Evolutionary conservation across 1,284 basidiomycete species (phyloP).

Genomic region (Cryptococcus jaspeensis): DNA sequence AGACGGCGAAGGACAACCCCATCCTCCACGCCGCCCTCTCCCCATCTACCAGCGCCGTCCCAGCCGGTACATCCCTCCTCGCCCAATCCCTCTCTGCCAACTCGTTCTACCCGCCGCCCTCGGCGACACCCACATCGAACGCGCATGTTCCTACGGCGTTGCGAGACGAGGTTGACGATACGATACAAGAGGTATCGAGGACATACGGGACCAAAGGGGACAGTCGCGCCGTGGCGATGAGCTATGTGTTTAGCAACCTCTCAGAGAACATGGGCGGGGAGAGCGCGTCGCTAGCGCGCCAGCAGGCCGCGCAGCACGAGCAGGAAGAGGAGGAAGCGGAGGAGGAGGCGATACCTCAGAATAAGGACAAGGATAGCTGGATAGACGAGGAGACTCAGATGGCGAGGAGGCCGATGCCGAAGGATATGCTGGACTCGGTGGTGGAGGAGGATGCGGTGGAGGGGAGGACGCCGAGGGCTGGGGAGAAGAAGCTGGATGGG

Average conservation of each 20-base stretch:
- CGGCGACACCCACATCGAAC: slow-evolving; percentile 5
- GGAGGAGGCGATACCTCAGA: not conserved
- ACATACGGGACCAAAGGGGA: slow-evolving; percentile 27
- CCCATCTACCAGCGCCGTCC: slow-evolving; percentile 4
- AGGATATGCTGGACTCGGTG: slow-evolving; percentile 8
- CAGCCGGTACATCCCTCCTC: slow-evolving; percentile 27
- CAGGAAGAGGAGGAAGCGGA: not conserved
- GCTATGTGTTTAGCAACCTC: slow-evolving; percentile 36
- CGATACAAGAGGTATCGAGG: slow-evolving; percentile 25
- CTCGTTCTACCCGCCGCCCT: slow-evolving; percentile 33
- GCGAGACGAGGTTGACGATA: slow-evolving; percentile 24
- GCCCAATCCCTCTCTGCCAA: slow-evolving; percentile 41
- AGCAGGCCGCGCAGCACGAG: not conserved
- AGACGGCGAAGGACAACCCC: slow-evolving; percentile 8
- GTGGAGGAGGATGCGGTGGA: slow-evolving; percentile 20
- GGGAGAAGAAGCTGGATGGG: slow-evolving; percentile 15
- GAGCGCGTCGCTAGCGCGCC: slow-evolving; percentile 1
- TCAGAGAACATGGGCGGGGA: slow-evolving; percentile 25
- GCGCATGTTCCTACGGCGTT: not conserved
- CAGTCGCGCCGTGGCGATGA: slow-evolving; percentile 42
- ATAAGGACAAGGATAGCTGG: slow-evolving; percentile 40
- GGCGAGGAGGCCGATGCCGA: not conserved
- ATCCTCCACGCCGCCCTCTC: slow-evolving; percentile 10
- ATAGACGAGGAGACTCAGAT: slow-evolving; percentile 28
- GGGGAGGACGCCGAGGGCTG: slow-evolving; percentile 25